These are phyloP conservation scores for Paramecium sexaurelia DNA, from an alignment of 73 alveolate species.

Conservation along the genomic window DNA sequence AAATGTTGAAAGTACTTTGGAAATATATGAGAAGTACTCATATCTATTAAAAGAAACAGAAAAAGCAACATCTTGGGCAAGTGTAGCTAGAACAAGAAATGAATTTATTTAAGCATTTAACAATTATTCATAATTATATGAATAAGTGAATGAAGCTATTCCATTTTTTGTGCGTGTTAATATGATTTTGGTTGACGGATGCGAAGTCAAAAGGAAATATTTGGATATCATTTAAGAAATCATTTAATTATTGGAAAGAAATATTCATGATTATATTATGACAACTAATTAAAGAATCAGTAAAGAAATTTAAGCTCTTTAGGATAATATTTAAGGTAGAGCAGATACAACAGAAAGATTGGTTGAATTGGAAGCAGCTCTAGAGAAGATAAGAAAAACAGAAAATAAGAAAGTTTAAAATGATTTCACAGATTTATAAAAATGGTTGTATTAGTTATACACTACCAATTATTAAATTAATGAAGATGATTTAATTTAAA, in stretches of 20 bases:
- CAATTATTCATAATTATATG: constrained; percentile 72
- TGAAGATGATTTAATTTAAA: constrained; percentile 67
- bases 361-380: constrained; percentile 78
- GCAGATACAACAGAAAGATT: constrained; percentile 81
- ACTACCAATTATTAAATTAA: constrained; percentile 56
- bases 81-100: constrained; percentile 72
- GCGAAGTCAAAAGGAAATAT: constrained; percentile 78
- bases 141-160: constrained; percentile 75
- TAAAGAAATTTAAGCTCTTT: constrained; percentile 70
- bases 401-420: constrained; percentile 66
- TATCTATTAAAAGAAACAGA: constrained; percentile 81
- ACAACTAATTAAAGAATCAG: constrained; percentile 68
- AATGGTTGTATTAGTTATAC: constrained; percentile 85
- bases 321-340: constrained; percentile 70
- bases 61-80: constrained; percentile 77
- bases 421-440: constrained; percentile 78
- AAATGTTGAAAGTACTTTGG: constrained; percentile 75
- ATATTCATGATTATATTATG: constrained; percentile 70
- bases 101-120: constrained; percentile 74
- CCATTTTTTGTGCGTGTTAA: constrained; percentile 86
- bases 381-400: constrained; percentile 77
- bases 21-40: constrained; percentile 83
- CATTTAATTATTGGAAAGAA: constrained; percentile 68
- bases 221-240: constrained; percentile 81
- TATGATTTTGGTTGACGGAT: constrained; percentile 88